Conservation (phyloP, 441 rosid genomes). For the Lepidium campestre region DNA sequence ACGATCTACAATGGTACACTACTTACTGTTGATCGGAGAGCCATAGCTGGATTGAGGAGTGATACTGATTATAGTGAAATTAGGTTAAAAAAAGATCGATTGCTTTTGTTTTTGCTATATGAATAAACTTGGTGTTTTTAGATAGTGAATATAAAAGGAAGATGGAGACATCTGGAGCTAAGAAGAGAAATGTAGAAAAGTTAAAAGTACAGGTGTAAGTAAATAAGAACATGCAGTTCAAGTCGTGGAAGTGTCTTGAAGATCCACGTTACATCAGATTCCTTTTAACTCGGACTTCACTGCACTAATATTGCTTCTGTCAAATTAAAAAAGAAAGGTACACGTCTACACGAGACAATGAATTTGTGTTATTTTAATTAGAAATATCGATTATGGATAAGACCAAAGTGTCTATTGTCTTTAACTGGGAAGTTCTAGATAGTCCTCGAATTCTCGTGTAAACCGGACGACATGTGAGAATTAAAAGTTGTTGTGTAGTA, state of each 20-base stretch:
- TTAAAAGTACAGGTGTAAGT: slow-evolving; percentile 21
- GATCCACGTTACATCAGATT: slow-evolving; percentile 29
- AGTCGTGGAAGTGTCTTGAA: slow-evolving; percentile 41
- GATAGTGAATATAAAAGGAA: slow-evolving; percentile 5
- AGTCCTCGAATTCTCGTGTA: not conserved
- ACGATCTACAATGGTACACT: not conserved
- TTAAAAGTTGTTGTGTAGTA: too few species aligned
- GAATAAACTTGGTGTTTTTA: not conserved
- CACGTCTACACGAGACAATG: too few species aligned
- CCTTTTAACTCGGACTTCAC: not conserved
- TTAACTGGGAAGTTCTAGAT: not conserved
- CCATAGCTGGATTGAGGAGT: slow-evolving; percentile 23
- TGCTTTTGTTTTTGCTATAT: not conserved
- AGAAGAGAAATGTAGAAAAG: slow-evolving; percentile 22
- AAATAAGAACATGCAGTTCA: not conserved
- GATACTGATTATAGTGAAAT: not conserved
- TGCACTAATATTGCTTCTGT: not conserved
- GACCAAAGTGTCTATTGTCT: not conserved
- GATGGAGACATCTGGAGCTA: slow-evolving; percentile 31
- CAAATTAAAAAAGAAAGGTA: not conserved
- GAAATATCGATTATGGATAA: not conserved
- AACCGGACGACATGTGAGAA: too few species aligned
- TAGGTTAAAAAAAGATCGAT: not conserved
- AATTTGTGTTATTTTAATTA: too few species aligned
- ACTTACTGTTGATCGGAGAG: slow-evolving; percentile 39